Evolutionary conservation across 169 alveolate genomes (phyloP).

Genomic region (Blepharisma undulans): DNA sequence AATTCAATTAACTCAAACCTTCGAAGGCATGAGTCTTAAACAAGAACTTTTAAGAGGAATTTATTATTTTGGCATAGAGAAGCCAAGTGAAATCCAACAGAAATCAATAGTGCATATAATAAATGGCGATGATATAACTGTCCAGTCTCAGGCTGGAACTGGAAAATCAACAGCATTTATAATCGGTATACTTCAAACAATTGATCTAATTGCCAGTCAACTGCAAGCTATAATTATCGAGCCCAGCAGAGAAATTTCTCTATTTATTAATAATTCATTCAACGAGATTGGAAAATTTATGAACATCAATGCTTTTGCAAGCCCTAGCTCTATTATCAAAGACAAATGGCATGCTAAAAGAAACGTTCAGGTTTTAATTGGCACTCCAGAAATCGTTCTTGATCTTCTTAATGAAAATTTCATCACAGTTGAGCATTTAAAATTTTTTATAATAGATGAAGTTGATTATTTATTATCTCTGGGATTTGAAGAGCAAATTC

Average conservation of each 20-base stretch:
- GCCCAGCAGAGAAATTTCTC: slow-evolving; percentile 99
- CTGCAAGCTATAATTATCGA: slow-evolving; percentile 96
- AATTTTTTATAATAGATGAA: slow-evolving; percentile 96
- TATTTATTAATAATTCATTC: slow-evolving; percentile 92
- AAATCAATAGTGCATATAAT: slow-evolving; percentile 99
- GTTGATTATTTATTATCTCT: slow-evolving; percentile 99
- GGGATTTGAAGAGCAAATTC: slow-evolving; percentile 95
- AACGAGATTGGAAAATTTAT: slow-evolving; percentile 91
- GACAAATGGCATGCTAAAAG: too few relatives aligned
- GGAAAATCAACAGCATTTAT: slow-evolving; percentile 99
- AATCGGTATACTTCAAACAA: slow-evolving; percentile 93
- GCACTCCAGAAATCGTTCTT: slow-evolving; percentile 99
- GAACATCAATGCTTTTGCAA: slow-evolving; percentile 93
- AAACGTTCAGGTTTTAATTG: slow-evolving; percentile 99
- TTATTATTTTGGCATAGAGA: slow-evolving; percentile 98
- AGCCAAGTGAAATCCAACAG: slow-evolving; percentile 98
- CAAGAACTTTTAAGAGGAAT: slow-evolving; percentile 96
- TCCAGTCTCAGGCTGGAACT: slow-evolving; percentile 99
- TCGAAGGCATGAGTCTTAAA: slow-evolving; percentile 94
- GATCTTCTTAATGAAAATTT: slow-evolving; percentile 96
- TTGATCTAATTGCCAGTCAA: slow-evolving; percentile 89
- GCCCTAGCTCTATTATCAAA: too few relatives aligned
- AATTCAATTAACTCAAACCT: too few relatives aligned
- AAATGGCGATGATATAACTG: slow-evolving; percentile 97
- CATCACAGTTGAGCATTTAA: slow-evolving; percentile 87